phyloP scores from a whole-genome alignment of 2,329 filamentous ascomycete species.

The Penicillium sp. region DNA sequence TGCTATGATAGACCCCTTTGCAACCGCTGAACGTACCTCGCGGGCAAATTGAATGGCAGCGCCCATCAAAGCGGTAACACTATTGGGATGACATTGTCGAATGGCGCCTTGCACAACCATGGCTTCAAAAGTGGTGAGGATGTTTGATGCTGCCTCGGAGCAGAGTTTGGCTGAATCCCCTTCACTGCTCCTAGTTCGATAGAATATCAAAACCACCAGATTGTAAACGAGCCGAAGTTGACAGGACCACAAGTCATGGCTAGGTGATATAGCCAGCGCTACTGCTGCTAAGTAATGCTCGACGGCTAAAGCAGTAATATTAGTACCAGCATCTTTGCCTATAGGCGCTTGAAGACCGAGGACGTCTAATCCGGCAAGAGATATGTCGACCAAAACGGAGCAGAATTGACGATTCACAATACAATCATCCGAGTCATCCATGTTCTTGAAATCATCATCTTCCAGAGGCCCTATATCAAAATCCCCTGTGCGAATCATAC shows the following conservation, averaged over 20 bases:
- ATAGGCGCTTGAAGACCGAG: background rate
- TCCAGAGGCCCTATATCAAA: background rate
- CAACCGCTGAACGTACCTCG: background rate
- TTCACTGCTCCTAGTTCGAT: background rate
- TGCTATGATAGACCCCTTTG: background rate
- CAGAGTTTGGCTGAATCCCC: background rate
- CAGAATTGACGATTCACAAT: background rate
- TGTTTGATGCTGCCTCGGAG: slow-evolving; percentile 4
- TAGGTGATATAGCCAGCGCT: background rate
- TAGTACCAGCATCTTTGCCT: background rate
- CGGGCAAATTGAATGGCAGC: slow-evolving; percentile 7
- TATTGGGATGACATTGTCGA: slow-evolving; percentile 4
- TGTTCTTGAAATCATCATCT: slow-evolving; percentile 1
- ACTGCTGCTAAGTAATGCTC: background rate
- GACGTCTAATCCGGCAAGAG: slow-evolving; percentile 1
- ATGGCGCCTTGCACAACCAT: background rate
- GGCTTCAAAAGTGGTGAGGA: background rate
- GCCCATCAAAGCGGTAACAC: background rate
- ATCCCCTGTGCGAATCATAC: slow-evolving; percentile 1
- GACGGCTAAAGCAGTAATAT: background rate
- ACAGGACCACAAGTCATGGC: slow-evolving; percentile 1
- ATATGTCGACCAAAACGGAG: background rate
- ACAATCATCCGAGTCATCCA: background rate
- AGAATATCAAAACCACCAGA: background rate
- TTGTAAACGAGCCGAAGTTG: slow-evolving; percentile 6